These are phyloP conservation scores for Nepenthes mirabilis DNA, from an alignment of 148 eudicot genomes.

Conservation along the genomic window DNA sequence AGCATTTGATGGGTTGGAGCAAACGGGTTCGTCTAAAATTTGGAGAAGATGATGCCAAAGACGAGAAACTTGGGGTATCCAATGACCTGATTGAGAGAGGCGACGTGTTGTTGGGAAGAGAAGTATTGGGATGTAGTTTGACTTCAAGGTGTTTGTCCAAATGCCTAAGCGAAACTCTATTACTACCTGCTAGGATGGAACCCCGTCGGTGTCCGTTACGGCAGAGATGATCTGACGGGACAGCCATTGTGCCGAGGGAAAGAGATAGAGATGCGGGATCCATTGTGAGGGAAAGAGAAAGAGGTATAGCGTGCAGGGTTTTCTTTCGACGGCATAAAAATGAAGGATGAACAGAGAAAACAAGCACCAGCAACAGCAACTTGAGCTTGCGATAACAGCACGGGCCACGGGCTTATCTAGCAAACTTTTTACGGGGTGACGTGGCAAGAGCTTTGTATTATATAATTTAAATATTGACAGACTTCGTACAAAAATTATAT, in stretches of 20 bases:
- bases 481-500: no score
- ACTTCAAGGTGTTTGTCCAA: conserved; percentile 60
- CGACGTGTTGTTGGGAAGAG: conserved; percentile 3
- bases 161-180: conserved; percentile 38
- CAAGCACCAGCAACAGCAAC: no score
- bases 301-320: no score
- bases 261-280: no score
- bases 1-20: conserved; percentile 24
- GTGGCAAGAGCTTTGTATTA: no score
- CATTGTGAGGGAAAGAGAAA: no score
- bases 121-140: conserved; percentile 7
- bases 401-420: no score
- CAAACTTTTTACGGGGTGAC: no score
- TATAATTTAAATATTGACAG: no score
- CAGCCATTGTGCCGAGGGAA: conserved; percentile 11
- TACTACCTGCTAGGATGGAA: background rate
- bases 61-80: conserved; percentile 3
- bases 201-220: conserved; percentile 5
- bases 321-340: no score
- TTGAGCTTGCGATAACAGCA: no score
- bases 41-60: conserved; percentile 2
- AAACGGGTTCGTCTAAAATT: conserved; percentile 8
- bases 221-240: conserved; percentile 14
- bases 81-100: conserved; percentile 1
- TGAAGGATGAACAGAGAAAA: no score